Conservation (phyloP, 2,329 filamentous ascomycete genomes). For the Fusarium nodosum region DNA sequence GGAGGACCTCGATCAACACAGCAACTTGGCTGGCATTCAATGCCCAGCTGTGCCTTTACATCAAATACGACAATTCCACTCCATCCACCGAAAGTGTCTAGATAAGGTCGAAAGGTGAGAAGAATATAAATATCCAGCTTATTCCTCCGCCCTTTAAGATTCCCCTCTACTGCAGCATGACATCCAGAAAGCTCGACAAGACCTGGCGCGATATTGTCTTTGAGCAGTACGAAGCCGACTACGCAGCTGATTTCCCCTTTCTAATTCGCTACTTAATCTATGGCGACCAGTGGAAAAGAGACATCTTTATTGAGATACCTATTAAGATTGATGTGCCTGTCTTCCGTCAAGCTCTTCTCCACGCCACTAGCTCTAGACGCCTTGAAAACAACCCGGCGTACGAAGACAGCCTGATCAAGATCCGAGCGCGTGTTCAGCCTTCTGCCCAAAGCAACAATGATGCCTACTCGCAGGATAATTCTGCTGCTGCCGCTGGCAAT, state of each 20-base stretch:
- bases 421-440: neutral
- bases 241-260: slow-evolving; percentile 46
- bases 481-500: neutral
- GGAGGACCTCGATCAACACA: too few relatives aligned
- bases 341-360: slow-evolving; percentile 13
- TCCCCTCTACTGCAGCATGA: slow-evolving; percentile 15
- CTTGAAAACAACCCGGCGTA: neutral
- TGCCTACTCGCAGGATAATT: neutral
- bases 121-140: neutral
- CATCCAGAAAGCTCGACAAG: slow-evolving; percentile 35
- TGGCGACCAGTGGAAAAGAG: slow-evolving; percentile 9
- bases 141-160: neutral
- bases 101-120: too few relatives aligned
- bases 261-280: slow-evolving; percentile 45
- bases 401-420: neutral
- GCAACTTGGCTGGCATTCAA: too few relatives aligned
- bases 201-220: slow-evolving; percentile 36
- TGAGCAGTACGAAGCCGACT: slow-evolving; percentile 22
- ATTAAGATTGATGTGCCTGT: neutral
- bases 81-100: too few relatives aligned
- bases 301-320: slow-evolving; percentile 10
- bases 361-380: neutral
- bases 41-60: too few relatives aligned
- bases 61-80: too few relatives aligned
- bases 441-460: neutral